Percentiles rank a stretch among this genome's conserved stretches.
Evolutionary conservation across 1,284 basidiomycete species (phyloP).

Genomic region (Pholiota adiposa): DNA sequence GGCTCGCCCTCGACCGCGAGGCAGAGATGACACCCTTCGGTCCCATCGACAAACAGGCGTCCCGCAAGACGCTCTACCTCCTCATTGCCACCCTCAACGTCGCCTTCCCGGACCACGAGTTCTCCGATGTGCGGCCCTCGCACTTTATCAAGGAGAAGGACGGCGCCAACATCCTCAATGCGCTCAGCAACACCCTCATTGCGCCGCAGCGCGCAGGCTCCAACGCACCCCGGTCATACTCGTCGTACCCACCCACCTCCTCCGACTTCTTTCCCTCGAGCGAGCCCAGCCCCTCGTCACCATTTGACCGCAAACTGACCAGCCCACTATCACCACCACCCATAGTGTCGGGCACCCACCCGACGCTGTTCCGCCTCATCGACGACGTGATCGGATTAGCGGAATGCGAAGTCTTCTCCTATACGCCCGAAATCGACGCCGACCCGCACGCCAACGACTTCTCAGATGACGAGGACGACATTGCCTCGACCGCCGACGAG

Average conservation of each 20-base stretch:
- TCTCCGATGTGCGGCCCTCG: slow-evolving; percentile 89
- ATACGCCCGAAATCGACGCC: slow-evolving; percentile 91
- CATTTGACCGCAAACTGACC: slow-evolving; percentile 55
- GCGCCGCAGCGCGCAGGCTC: slow-evolving; percentile 67
- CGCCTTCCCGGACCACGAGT: slow-evolving; percentile 98
- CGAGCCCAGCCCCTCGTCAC: slow-evolving; percentile 70
- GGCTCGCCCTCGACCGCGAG: slow-evolving; percentile 68
- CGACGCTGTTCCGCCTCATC: slow-evolving; percentile 84
- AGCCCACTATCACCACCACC: slow-evolving; percentile 72
- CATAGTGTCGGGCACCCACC: slow-evolving; percentile 73
- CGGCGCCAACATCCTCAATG: slow-evolving; percentile 78
- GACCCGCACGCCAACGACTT: slow-evolving; percentile 92
- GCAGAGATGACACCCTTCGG: slow-evolving; percentile 80
- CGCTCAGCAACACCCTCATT: slow-evolving; percentile 79
- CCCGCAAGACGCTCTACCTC: slow-evolving; percentile 89
- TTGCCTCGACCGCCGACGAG: slow-evolving; percentile 63
- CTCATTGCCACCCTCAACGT: slow-evolving; percentile 97
- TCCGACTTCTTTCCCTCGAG: slow-evolving; percentile 76
- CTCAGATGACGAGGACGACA: slow-evolving; percentile 77
- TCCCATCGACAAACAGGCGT: slow-evolving; percentile 73
- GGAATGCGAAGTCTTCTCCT: slow-evolving; percentile 96
- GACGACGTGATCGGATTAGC: slow-evolving; percentile 90
- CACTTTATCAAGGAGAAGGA: slow-evolving; percentile 89
- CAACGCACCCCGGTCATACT: slow-evolving; percentile 75
- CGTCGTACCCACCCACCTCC: slow-evolving; percentile 77